Base-by-base conservation (phyloP, 169 alveolate species). In the Plasmodium chabaudi region DNA sequence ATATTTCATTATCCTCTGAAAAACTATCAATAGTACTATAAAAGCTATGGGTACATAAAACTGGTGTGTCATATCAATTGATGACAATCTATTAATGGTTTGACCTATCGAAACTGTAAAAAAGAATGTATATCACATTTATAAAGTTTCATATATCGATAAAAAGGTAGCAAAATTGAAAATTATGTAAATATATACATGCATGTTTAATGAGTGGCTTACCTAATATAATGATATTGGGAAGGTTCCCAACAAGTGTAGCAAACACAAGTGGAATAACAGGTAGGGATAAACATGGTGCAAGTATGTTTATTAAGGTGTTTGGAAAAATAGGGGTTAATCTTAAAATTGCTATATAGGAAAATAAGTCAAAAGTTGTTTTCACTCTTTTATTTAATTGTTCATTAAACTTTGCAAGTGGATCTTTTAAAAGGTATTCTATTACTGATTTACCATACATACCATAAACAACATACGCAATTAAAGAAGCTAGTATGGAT, bases 251-350 rank as follows among this genome's bases (percentile, higher is more conserved):
- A 25, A 82, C 25, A 34, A 55, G 67, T 12, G 90, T 82, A 39
- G 73, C 90, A 12, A 59, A 53, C 19, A 59, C 12, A 61, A 82
- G 69, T n/a, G 90, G 90, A 25, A 82, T 17, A 23, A 61, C 44
- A n/a, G 90, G 90, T 15, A 82, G 72, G 12, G 84, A 55, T 15
- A 82, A 47, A 9, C 73, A 67, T 47, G 86, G 73, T 25, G 49
- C 84, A 44, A 68, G 59, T 51, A 82, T 57, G 19, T 82, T 82
- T 46, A 82, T 68, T 46, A 82, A 53, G 44, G 73, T 46, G 68
- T 82, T 82, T 3, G 90, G 90, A 34, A 82, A 82, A 9, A 82
- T 61, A 15, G 90, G 90, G 23, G 86, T 82, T 69, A 82, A 67
- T 44, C 90, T 82, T 82, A 82, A 67, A 51, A 82, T 67, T 56